These are phyloP conservation scores for Vicia faba DNA, from an alignment of 306 rosid genomes.

Conservation along the genomic window DNA sequence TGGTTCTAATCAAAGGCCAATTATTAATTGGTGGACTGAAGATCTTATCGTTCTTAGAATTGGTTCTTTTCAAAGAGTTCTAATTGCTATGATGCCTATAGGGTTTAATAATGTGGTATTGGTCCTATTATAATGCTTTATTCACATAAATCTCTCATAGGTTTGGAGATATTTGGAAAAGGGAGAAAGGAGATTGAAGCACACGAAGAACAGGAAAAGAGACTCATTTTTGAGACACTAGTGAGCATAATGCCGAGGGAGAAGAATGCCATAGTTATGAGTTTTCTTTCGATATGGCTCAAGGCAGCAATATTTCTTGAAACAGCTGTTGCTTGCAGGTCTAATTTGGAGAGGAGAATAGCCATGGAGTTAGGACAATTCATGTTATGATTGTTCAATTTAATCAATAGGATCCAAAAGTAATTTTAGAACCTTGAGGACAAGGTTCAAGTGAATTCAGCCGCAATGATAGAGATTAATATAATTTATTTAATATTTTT, in stretches of 20 bases:
- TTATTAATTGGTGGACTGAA: constrained; percentile 94
- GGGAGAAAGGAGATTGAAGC: constrained; percentile 75
- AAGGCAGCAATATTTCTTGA: constrained; percentile 76
- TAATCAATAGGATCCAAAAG: too few relatives aligned
- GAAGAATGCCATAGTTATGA: constrained; percentile 71
- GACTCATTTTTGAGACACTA: too few relatives aligned
- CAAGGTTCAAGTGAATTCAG: too few relatives aligned
- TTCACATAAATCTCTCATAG: constrained; percentile 85
- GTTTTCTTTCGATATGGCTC: constrained; percentile 83
- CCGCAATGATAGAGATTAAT: too few relatives aligned
- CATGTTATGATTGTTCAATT: too few relatives aligned
- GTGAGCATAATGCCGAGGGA: constrained; percentile 89
- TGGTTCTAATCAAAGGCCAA: constrained; percentile 49
- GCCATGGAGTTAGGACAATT: constrained; percentile 68
- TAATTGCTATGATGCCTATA: constrained; percentile 82
- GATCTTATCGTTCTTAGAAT: too few relatives aligned
- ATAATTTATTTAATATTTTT: too few relatives aligned
- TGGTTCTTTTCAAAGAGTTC: constrained; percentile 78
- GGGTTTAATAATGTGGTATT: constrained; percentile 76
- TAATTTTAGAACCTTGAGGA: too few relatives aligned
- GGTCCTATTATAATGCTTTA: constrained; percentile 88
- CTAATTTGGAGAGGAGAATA: constrained; percentile 88
- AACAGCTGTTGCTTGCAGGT: constrained; percentile 81
- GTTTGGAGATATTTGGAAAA: constrained; percentile 82
- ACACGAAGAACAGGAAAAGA: constrained; percentile 79